Base-by-base conservation (phyloP, 768 basidiomycete genomes). In the Leucosporidium yakuticum region DNA sequence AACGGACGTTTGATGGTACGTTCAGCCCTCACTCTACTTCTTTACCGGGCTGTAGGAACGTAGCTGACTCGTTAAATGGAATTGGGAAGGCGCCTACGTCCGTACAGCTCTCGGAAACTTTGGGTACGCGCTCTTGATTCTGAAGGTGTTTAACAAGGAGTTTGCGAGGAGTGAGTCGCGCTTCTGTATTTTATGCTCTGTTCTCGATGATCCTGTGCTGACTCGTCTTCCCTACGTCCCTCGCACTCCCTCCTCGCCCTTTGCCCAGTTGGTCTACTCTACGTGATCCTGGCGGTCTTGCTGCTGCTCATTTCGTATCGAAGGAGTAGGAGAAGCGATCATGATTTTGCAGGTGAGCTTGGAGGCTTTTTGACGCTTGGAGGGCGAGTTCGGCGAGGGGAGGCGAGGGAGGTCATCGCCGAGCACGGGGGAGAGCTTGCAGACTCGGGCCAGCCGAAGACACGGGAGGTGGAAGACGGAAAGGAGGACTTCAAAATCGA, bases 31-130 rank as follows among this genome's bases (percentile, higher is more conserved):
- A 11, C 3, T 15, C 23, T 21, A 8, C 4, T 5, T 15, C 4
- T 34, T 36, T 21, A 31, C 32, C 6, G 17, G 11, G 7, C 6
- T 57, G 27, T 15, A 9, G 15, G 11, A 36, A 8, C 27, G 20
- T 1, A 36, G n/a, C 53, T 39, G 34, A 21, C 25, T 6, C 6
- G 6, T 56, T 8, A 32, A 6, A 31, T 29, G 11, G 14, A 7
- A 11, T 11, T 4, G 21, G 2, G 27, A 50, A 65, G 90, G 89
- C 21, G 88, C 90, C 20, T 91, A 91, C 78, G 83, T 82, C 49
- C 85, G 90, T 32, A 88, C 86, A 0, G 89, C 89, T 0, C 81
- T 92, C 14, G 85, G 85, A 20, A 85, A 85, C 65, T 81, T 93
- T 3, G 87, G 88, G 0, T 90, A 88, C 74, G 83, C 88, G 2